phyloP scores from a whole-genome alignment of 352 stramenopile genomes.

The Globisporangium sylvaticum region DNA sequence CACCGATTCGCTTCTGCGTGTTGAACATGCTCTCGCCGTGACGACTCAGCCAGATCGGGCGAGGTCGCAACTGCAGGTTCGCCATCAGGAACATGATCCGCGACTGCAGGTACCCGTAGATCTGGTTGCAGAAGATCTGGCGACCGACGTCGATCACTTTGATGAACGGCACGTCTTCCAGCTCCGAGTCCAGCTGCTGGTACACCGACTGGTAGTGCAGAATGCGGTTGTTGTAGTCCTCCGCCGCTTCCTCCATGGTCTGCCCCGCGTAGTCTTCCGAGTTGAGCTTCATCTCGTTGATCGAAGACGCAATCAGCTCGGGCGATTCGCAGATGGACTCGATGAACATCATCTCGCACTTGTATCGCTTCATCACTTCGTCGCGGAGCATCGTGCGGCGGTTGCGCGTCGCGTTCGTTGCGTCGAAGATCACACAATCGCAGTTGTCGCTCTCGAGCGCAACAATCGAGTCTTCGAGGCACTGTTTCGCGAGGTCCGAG shows the following conservation, averaged over 20 bases:
- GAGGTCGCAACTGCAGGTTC: conserved; percentile 92
- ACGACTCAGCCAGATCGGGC: conserved; percentile 95
- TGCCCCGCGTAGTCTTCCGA: conserved; percentile 71
- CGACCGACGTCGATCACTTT: conserved; percentile 79
- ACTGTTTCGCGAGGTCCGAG: conserved; percentile 62
- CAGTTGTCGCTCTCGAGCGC: conserved; percentile 63
- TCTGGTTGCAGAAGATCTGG: conserved; percentile 83
- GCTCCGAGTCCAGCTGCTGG: conserved; percentile 50
- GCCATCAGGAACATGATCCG: conserved; percentile 95
- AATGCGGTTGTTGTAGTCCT: conserved; percentile 78
- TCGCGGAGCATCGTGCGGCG: conserved; percentile 56
- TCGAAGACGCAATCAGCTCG: conserved; percentile 70
- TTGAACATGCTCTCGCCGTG: conserved; percentile 98
- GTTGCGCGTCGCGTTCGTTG: conserved; percentile 76
- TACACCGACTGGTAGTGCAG: conserved; percentile 77
- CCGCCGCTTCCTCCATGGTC: conserved; percentile 66
- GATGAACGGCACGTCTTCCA: conserved; percentile 67
- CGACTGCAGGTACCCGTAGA: conserved; percentile 84
- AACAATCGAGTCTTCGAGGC: conserved; percentile 64
- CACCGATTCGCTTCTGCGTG: conserved; percentile 95
- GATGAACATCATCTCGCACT: conserved; percentile 83
- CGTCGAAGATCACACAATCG: conserved; percentile 82
- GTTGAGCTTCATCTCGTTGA: conserved; percentile 86
- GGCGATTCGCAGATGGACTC: conserved; percentile 75
- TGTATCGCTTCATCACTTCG: conserved; percentile 53